These are phyloP conservation scores for Geranium rotundifolium DNA, from an alignment of 345 rosid genomes.

Conservation along the genomic window DNA sequence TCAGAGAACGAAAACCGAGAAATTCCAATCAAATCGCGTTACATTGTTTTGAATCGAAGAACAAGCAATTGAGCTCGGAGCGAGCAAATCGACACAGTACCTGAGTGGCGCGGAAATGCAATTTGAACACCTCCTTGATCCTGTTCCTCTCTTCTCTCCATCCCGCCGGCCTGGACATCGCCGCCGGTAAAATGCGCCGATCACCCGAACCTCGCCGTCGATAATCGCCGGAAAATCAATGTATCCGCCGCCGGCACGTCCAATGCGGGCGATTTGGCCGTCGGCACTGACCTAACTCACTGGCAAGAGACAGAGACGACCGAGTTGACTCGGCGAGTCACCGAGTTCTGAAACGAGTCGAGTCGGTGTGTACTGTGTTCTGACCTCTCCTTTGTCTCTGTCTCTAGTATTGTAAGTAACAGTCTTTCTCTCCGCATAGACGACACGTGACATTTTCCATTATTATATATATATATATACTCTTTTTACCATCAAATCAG, in stretches of 20 bases:
- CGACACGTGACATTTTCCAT: too few relatives aligned
- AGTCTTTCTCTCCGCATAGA: too few relatives aligned
- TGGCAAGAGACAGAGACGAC: too few relatives aligned
- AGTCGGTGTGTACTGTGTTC: too few relatives aligned
- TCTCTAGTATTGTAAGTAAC: too few relatives aligned
- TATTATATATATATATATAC: too few relatives aligned
- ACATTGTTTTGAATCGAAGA: not conserved
- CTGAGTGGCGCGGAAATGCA: constrained; percentile 87
- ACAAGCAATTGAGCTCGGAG: not conserved
- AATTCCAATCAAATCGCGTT: not conserved
- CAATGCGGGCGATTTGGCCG: too few relatives aligned
- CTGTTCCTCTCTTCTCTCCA: constrained; percentile 76
- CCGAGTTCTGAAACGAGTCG: too few relatives aligned
- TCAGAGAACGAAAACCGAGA: not conserved
- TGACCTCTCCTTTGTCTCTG: too few relatives aligned
- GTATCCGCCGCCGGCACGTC: constrained; percentile 7
- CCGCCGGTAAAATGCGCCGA: constrained; percentile 14
- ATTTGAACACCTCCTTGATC: constrained; percentile 67
- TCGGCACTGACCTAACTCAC: too few relatives aligned
- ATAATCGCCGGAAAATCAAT: constrained; percentile 16
- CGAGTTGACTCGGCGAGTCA: too few relatives aligned
- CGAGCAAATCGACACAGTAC: constrained; percentile 12
- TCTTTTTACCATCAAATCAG: too few relatives aligned
- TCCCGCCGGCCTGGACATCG: constrained; percentile 71
- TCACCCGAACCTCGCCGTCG: constrained; percentile 11